These are phyloP conservation scores for Auricularia heimuer DNA, from an alignment of 768 basidiomycete genomes.

Conservation along the genomic window DNA sequence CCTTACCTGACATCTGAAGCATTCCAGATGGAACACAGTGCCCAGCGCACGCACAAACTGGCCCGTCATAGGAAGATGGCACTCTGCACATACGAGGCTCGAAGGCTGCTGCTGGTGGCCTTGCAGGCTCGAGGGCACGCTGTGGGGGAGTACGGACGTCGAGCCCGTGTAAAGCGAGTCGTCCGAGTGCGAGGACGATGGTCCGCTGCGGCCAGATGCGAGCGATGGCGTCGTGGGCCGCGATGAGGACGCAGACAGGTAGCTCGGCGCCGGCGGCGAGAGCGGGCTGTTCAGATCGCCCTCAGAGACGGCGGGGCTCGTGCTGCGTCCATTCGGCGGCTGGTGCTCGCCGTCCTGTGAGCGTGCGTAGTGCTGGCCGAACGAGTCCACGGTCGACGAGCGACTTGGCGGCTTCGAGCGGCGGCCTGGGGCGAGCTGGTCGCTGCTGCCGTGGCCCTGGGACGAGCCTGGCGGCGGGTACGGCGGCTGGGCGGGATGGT, in stretches of 20 bases:
- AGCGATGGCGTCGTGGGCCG: neutral
- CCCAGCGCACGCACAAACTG: constrained; percentile 94
- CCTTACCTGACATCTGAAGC: constrained; percentile 93
- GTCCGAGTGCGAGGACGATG: neutral
- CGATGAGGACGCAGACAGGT: neutral
- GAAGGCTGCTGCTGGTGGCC: neutral
- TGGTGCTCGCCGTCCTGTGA: neutral
- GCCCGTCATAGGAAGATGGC: constrained; percentile 58
- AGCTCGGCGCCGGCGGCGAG: neutral
- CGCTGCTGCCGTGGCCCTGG: too few species aligned
- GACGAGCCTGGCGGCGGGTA: too few species aligned
- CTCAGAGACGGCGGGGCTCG: neutral
- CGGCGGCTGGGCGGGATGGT: neutral
- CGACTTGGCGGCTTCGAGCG: too few species aligned
- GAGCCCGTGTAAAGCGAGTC: constrained; percentile 4
- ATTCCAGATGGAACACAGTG: constrained; percentile 91
- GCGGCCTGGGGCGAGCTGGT: too few species aligned
- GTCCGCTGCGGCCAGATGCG: constrained; percentile 5
- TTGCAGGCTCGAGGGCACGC: neutral
- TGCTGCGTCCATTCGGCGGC: neutral
- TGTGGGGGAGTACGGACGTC: neutral
- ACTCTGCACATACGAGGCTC: neutral
- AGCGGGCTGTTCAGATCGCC: constrained; percentile 1
- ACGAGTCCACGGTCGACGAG: neutral
- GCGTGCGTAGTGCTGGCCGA: neutral